phyloP scores from a whole-genome alignment of 805 yeast genomes.

The Yarrowia sp. region DNA sequence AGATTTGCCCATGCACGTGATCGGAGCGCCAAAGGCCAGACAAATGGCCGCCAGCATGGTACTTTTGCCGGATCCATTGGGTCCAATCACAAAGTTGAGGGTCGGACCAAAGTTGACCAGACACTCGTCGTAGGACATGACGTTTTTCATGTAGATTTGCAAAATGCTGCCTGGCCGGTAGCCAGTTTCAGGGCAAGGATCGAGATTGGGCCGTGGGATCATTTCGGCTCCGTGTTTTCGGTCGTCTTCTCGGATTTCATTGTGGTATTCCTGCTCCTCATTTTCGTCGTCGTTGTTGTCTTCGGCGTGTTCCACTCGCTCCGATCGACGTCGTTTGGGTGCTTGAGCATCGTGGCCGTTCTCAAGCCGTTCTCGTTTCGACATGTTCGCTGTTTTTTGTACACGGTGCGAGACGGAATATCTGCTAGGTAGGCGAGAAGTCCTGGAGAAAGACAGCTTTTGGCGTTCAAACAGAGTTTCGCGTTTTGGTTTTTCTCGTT shows the following conservation, averaged over 20 bases:
- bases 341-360: neutral
- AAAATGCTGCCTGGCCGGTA: conserved; percentile 58
- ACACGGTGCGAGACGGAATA: no score
- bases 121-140: conserved; percentile 68
- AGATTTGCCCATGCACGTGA: conserved; percentile 28
- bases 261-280: conserved; percentile 1
- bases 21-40: conserved; percentile 61
- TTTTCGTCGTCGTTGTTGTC: conserved; percentile 1
- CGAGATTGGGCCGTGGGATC: neutral
- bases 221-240: neutral
- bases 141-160: conserved; percentile 62
- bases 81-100: conserved; percentile 91
- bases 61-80: conserved; percentile 95
- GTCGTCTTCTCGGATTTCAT: conserved; percentile 11
- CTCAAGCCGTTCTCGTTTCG: conserved; percentile 1
- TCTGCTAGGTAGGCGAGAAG: no score
- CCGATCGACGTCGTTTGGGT: conserved; percentile 3
- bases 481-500: conserved; percentile 5
- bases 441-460: no score
- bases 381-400: neutral
- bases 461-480: conserved; percentile 14
- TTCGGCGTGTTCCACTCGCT: neutral
- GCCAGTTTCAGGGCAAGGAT: conserved; percentile 44
- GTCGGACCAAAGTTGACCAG: conserved; percentile 80
- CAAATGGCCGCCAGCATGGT: conserved; percentile 93